Evolutionary conservation across 495 filamentous ascomycete genomes (phyloP).

Genomic region (Lepraria neglecta): DNA sequence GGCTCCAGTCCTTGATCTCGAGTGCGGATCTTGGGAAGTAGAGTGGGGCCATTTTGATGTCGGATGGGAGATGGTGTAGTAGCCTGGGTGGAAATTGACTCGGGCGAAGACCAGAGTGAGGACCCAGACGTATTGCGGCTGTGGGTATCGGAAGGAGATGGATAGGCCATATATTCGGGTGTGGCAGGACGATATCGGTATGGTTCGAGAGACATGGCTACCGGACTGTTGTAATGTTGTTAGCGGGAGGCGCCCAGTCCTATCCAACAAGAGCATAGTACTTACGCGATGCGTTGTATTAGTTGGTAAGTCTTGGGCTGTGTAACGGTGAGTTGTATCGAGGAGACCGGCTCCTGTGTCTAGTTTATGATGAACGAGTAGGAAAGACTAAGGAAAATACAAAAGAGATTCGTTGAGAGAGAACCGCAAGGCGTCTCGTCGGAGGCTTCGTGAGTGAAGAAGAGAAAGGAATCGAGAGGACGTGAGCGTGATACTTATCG

Average conservation of each 20-base stretch:
- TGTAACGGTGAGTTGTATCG: slow-evolving; percentile 3
- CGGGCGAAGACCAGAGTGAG: slow-evolving; percentile 63
- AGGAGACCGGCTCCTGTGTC: slow-evolving; percentile 29
- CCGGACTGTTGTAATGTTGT: slow-evolving; percentile 9
- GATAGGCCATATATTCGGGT: slow-evolving; percentile 36
- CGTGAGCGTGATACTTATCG: slow-evolving; percentile 29
- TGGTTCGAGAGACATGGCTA: slow-evolving; percentile 43
- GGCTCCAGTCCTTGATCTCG: slow-evolving; percentile 74
- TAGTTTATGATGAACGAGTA: slow-evolving; percentile 25
- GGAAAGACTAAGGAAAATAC: slow-evolving; percentile 20
- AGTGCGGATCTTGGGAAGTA: slow-evolving; percentile 80
- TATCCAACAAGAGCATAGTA: neutral
- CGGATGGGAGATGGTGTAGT: slow-evolving; percentile 75
- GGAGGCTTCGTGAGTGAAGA: slow-evolving; percentile 17
- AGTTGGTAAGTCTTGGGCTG: slow-evolving; percentile 17
- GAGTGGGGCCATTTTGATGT: slow-evolving; percentile 65
- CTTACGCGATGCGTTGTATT: slow-evolving; percentile 12
- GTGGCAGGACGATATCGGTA: slow-evolving; percentile 45
- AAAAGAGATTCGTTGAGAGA: slow-evolving; percentile 29
- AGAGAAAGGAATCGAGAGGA: slow-evolving; percentile 20
- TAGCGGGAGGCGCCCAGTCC: neutral
- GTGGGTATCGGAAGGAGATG: slow-evolving; percentile 36
- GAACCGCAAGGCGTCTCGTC: slow-evolving; percentile 24
- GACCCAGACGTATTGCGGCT: slow-evolving; percentile 43
- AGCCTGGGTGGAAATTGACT: slow-evolving; percentile 61